A percentile compares a stretch with the other conserved stretches of the same genome.
Evolutionary conservation across 1,284 basidiomycete genomes (phyloP).

Genomic region (Fomitopsis palustris): DNA sequence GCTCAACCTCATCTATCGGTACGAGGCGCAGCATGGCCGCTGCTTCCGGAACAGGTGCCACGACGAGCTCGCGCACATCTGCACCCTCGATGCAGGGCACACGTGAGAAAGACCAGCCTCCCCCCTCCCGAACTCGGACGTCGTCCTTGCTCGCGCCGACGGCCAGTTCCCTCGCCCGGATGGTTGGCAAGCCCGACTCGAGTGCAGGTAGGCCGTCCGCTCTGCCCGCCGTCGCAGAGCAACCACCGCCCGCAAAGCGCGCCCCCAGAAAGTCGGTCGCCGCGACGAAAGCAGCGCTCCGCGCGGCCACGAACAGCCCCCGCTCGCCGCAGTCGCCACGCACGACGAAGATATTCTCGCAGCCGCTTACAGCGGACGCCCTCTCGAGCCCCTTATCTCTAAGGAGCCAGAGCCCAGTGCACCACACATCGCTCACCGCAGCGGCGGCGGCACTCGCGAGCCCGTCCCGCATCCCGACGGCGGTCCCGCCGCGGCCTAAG

Average conservation of each 20-base stretch:
- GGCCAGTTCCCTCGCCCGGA: constrained; percentile 72
- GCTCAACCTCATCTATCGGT: constrained; percentile 38
- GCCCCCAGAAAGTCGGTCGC: constrained; percentile 10
- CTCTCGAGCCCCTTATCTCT: constrained; percentile 33
- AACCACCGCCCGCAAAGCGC: constrained; percentile 9
- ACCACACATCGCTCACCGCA: constrained; percentile 28
- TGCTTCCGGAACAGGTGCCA: constrained; percentile 14
- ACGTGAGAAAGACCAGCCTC: constrained; percentile 3
- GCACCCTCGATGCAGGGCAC: background rate
- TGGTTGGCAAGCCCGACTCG: constrained; percentile 11
- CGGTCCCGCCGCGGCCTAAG: constrained; percentile 33
- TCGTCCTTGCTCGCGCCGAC: constrained; percentile 71
- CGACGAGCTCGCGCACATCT: constrained; percentile 8
- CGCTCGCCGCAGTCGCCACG: constrained; percentile 28
- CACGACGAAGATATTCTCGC: constrained; percentile 48
- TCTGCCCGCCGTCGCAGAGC: constrained; percentile 13
- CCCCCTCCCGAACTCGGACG: constrained; percentile 15
- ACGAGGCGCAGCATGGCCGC: constrained; percentile 21
- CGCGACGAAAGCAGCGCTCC: constrained; percentile 27
- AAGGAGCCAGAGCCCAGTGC: constrained; percentile 26
- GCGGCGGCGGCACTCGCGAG: constrained; percentile 27
- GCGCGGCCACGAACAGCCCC: constrained; percentile 42
- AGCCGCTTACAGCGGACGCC: constrained; percentile 35
- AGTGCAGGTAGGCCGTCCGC: background rate
- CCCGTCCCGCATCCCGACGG: constrained; percentile 18